Percentiles rank a stretch among this genome's conserved stretches.
These are phyloP conservation scores for Neurospora hispaniola DNA, from an alignment of 495 filamentous ascomycete species.

Conservation along the genomic window DNA sequence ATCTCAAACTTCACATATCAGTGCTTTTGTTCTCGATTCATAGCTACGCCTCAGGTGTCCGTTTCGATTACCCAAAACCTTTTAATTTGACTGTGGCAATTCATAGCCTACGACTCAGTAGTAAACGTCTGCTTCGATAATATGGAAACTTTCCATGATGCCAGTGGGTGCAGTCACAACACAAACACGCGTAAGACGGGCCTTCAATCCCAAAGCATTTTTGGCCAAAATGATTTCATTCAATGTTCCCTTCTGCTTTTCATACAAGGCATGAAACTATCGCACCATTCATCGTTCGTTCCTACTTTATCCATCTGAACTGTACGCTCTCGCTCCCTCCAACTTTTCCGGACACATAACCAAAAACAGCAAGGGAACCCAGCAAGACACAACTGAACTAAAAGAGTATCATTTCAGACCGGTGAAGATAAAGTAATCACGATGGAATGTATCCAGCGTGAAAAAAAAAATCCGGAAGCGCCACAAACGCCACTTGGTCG, in stretches of 20 bases:
- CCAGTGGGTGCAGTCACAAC: not conserved
- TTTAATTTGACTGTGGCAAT: not conserved
- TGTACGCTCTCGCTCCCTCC: not conserved
- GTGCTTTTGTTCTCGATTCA: too few species aligned
- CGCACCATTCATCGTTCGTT: not conserved
- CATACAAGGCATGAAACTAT: not conserved
- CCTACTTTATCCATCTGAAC: not conserved
- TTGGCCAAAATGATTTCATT: not conserved
- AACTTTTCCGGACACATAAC: not conserved
- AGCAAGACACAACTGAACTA: not conserved
- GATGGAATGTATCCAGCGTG: slow-evolving; percentile 18
- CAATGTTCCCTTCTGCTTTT: not conserved
- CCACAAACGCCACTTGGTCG: slow-evolving; percentile 21
- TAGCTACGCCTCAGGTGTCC: too few species aligned
- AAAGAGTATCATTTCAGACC: not conserved
- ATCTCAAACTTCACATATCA: too few species aligned
- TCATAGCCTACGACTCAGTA: not conserved
- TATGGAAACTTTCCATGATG: too few species aligned
- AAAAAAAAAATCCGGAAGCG: slow-evolving; percentile 5
- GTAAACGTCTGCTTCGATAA: too few species aligned
- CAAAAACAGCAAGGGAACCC: not conserved
- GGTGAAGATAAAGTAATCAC: slow-evolving; percentile 6
- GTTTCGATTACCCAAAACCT: too few species aligned
- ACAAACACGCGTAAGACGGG: not conserved
- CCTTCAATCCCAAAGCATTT: not conserved